phyloP scores from a whole-genome alignment of 2,329 filamentous ascomycete species.

The Monosporascus sp. region DNA sequence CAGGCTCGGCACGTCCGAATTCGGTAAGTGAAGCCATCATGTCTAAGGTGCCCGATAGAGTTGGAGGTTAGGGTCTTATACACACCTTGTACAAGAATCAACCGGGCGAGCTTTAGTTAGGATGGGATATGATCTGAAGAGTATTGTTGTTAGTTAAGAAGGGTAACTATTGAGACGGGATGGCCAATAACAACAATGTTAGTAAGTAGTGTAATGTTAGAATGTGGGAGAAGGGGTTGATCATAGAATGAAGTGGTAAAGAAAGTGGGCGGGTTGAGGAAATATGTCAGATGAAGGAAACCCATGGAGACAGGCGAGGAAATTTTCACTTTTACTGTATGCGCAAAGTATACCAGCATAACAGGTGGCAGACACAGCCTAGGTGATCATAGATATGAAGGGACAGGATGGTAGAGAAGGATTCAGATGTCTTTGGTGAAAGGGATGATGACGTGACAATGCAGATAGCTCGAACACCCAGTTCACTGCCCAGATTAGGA shows the following conservation, averaged over 20 bases:
- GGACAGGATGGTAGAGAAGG: not conserved
- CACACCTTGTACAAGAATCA: constrained; percentile 23
- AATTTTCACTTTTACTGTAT: too few relatives aligned
- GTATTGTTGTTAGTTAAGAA: constrained; percentile 2
- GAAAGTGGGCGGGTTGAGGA: not conserved
- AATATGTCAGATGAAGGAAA: not conserved
- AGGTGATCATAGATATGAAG: too few relatives aligned
- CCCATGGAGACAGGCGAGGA: not conserved
- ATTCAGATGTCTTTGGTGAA: not conserved
- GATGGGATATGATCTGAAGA: constrained; percentile 18
- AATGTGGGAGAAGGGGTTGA: not conserved
- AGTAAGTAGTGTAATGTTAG: too few relatives aligned
- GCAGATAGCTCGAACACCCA: not conserved
- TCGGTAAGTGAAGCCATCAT: too few relatives aligned
- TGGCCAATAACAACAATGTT: not conserved
- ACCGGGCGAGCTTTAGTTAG: constrained; percentile 13
- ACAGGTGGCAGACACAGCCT: too few relatives aligned
- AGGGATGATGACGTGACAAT: not conserved
- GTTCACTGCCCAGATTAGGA: not conserved
- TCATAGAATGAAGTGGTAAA: not conserved
- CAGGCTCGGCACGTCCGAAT: not conserved
- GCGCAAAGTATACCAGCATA: not conserved
- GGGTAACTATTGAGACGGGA: not conserved
- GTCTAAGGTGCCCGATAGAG: not conserved
- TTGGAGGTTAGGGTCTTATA: not conserved